These are phyloP conservation scores for Tolypocladium inflatum DNA, from an alignment of 2,329 filamentous ascomycete genomes.

Conservation along the genomic window DNA sequence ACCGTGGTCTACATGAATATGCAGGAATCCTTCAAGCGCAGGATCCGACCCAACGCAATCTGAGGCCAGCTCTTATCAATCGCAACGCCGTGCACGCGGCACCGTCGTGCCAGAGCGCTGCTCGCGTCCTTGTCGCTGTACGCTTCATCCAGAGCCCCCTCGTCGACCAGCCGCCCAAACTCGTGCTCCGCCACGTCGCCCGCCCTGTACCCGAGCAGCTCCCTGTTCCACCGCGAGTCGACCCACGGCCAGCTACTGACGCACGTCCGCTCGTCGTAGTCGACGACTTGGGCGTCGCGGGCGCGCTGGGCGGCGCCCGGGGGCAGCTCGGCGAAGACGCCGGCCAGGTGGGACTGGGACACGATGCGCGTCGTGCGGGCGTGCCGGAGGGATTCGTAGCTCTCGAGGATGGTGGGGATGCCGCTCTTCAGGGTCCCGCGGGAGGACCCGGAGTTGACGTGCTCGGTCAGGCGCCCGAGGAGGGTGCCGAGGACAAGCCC, in stretches of 20 bases:
- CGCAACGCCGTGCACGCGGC: not conserved
- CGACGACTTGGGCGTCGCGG: slow-evolving; percentile 5
- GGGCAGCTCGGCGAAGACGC: slow-evolving; percentile 4
- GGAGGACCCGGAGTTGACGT: not conserved
- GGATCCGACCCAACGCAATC: not conserved
- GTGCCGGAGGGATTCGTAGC: slow-evolving; percentile 4
- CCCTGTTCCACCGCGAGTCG: slow-evolving; percentile 4
- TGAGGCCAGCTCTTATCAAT: not conserved
- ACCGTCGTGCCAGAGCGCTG: not conserved
- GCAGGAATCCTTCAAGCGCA: not conserved
- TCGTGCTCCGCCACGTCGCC: slow-evolving; percentile 3
- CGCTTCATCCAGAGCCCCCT: not conserved
- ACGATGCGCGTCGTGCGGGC: slow-evolving; percentile 2
- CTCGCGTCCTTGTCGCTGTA: not conserved
- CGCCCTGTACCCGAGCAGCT: slow-evolving; percentile 3
- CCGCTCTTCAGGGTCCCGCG: not conserved
- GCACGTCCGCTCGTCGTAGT: slow-evolving; percentile 1
- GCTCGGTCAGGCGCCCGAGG: slow-evolving; percentile 13
- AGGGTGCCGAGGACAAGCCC: slow-evolving; percentile 12
- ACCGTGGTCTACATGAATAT: not conserved
- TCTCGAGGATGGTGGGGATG: not conserved
- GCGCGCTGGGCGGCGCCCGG: slow-evolving; percentile 1
- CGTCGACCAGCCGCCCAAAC: not conserved
- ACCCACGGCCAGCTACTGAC: slow-evolving; percentile 8
- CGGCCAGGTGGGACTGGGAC: slow-evolving; percentile 2